These are phyloP conservation scores for Chloranthus sessilifolius DNA, from an alignment of 164 flowering plant species.

Conservation along the genomic window DNA sequence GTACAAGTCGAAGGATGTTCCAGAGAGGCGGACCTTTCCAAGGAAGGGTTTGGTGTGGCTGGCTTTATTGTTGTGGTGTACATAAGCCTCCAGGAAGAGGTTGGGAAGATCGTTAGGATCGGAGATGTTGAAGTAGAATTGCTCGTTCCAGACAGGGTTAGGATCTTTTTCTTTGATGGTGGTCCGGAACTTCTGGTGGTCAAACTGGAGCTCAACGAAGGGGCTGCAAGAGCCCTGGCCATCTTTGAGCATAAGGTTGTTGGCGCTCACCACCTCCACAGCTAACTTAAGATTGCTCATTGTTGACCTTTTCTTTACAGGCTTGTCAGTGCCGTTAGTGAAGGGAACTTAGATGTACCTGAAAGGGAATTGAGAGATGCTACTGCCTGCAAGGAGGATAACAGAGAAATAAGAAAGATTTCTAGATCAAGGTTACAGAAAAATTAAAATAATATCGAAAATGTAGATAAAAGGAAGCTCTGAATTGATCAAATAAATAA, in stretches of 20 bases:
- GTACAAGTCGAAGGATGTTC: slow-evolving; percentile 75
- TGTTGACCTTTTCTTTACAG: background rate
- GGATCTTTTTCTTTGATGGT: slow-evolving; percentile 84
- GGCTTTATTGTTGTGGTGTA: slow-evolving; percentile 41
- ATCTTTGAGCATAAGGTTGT: slow-evolving; percentile 83
- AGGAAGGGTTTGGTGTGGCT: slow-evolving; percentile 62
- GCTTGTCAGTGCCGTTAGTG: slow-evolving; percentile 4
- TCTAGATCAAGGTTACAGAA: no score
- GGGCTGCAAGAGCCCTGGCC: slow-evolving; percentile 78
- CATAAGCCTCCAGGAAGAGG: slow-evolving; percentile 58
- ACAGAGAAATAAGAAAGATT: no score
- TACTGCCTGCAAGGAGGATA: no score
- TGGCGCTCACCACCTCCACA: slow-evolving; percentile 76
- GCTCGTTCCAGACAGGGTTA: slow-evolving; percentile 89
- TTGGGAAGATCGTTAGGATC: slow-evolving; percentile 57
- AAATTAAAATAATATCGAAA: no score
- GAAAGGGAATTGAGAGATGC: background rate
- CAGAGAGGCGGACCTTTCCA: slow-evolving; percentile 66
- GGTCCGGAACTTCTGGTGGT: slow-evolving; percentile 70
- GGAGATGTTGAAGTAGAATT: slow-evolving; percentile 78
- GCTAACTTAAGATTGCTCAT: slow-evolving; percentile 83
- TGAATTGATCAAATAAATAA: no score
- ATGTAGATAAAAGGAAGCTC: no score
- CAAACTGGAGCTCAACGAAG: slow-evolving; percentile 75
- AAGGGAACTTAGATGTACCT: slow-evolving; percentile 8